Evolutionary conservation across 176 grass and related monocot genomes (phyloP).

Genomic region (Raddia guianensis): DNA sequence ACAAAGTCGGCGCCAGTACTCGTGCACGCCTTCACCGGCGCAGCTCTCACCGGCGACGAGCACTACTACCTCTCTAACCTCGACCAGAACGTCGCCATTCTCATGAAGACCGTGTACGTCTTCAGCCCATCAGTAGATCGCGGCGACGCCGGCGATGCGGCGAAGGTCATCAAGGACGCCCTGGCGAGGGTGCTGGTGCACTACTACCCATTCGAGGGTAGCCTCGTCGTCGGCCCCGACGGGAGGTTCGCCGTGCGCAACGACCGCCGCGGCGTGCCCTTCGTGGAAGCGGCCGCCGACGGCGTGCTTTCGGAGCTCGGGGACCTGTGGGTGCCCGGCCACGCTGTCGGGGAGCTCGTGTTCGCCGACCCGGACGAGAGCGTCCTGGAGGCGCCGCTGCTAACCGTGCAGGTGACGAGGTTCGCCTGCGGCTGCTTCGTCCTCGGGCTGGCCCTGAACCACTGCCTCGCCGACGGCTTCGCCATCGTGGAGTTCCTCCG

Average conservation of each 20-base stretch:
- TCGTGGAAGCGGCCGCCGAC: slow-evolving; percentile 51
- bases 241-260: slow-evolving; percentile 55
- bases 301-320: slow-evolving; percentile 34
- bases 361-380: slow-evolving; percentile 35
- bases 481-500: slow-evolving; percentile 48
- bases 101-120: slow-evolving; percentile 73
- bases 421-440: slow-evolving; percentile 59
- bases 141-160: not conserved
- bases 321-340: slow-evolving; percentile 34
- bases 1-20: slow-evolving; percentile 44
- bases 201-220: slow-evolving; percentile 55
- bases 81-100: slow-evolving; percentile 56
- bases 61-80: slow-evolving; percentile 66
- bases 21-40: slow-evolving; percentile 29
- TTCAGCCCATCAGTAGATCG: slow-evolving; percentile 29
- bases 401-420: slow-evolving; percentile 56
- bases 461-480: slow-evolving; percentile 53
- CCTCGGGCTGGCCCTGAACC: slow-evolving; percentile 59
- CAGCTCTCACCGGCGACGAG: slow-evolving; percentile 3
- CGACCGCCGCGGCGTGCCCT: slow-evolving; percentile 52
- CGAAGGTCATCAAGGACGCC: slow-evolving; percentile 40
- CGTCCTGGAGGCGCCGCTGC: slow-evolving; percentile 41
- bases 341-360: slow-evolving; percentile 38
- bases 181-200: slow-evolving; percentile 55
- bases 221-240: slow-evolving; percentile 40